phyloP scores from a whole-genome alignment of 73 alveolate species.

The Urostyla sp. region DNA sequence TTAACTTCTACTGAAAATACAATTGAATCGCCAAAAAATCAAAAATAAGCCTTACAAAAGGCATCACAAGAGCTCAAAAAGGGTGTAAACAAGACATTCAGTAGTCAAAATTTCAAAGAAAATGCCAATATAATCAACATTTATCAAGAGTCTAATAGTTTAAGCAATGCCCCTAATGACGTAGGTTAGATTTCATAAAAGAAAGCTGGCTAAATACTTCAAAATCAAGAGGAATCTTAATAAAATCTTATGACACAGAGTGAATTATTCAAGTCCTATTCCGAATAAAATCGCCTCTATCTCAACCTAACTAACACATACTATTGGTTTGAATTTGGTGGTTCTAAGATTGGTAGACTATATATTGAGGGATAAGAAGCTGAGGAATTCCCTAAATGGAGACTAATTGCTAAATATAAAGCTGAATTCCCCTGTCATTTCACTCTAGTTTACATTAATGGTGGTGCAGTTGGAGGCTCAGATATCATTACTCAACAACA shows the following conservation, averaged over 20 bases:
- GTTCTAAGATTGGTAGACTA: conserved; percentile 91
- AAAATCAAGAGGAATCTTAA: conserved; percentile 49
- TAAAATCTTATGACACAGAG: conserved; percentile 66
- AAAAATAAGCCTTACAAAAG: conserved; percentile 14
- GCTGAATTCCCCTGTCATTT: conserved; percentile 90
- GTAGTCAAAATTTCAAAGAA: conserved; percentile 38
- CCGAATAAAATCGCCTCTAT: conserved; percentile 68
- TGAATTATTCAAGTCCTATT: conserved; percentile 64
- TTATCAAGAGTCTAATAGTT: conserved; percentile 5
- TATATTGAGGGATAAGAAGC: conserved; percentile 70
- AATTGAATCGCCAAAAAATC: conserved; percentile 48
- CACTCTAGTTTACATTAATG: conserved; percentile 83
- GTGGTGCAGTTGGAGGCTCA: conserved; percentile 48
- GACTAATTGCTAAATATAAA: conserved; percentile 89
- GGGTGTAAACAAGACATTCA: conserved; percentile 47
- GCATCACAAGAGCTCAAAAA: conserved; percentile 42
- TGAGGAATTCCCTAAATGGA: conserved; percentile 89
- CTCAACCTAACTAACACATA: conserved; percentile 60
- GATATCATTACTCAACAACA: background rate
- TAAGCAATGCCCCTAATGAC: conserved; percentile 25
- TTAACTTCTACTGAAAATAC: conserved; percentile 68
- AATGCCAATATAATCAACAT: conserved; percentile 8
- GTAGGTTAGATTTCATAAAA: conserved; percentile 10
- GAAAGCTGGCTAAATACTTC: background rate
- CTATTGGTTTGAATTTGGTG: conserved; percentile 97